phyloP scores from a whole-genome alignment of 1,284 basidiomycete species.

The Polyporus tsugae region DNA sequence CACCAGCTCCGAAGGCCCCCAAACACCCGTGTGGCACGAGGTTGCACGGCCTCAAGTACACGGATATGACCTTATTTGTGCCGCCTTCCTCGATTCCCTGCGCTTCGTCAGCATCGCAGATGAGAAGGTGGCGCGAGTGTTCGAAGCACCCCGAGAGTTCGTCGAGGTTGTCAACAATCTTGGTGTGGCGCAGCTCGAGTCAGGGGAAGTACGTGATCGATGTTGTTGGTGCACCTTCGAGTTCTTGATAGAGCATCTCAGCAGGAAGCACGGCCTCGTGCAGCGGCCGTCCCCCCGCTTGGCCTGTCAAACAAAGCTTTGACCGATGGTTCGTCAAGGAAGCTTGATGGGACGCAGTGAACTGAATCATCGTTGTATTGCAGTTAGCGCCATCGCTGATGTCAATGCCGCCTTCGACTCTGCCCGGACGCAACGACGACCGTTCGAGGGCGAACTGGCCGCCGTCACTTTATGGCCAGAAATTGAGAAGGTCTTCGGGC shows the following conservation, averaged over 20 bases:
- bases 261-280: constrained; percentile 55
- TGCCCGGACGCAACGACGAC: constrained; percentile 53
- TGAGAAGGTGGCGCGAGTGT: constrained; percentile 92
- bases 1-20: constrained; percentile 31
- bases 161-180: constrained; percentile 65
- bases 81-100: constrained; percentile 77
- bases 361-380: no score
- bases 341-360: background rate
- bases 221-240: background rate
- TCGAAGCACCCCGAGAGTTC: constrained; percentile 87
- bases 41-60: constrained; percentile 92
- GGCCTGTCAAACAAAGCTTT: constrained; percentile 78
- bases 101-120: constrained; percentile 90
- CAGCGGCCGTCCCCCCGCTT: constrained; percentile 80
- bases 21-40: constrained; percentile 77
- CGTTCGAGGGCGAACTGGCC: constrained; percentile 87
- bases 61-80: constrained; percentile 91
- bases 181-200: constrained; percentile 54
- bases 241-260: background rate
- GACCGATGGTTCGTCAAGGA: constrained; percentile 54
- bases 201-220: constrained; percentile 51
- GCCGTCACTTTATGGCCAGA: constrained; percentile 96
- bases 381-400: constrained; percentile 28
- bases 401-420: constrained; percentile 26
- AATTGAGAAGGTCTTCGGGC: constrained; percentile 96